Evolutionary conservation across 1,139 yeast genomes (phyloP).

Genomic region (Wickerhamomyces sp.): DNA sequence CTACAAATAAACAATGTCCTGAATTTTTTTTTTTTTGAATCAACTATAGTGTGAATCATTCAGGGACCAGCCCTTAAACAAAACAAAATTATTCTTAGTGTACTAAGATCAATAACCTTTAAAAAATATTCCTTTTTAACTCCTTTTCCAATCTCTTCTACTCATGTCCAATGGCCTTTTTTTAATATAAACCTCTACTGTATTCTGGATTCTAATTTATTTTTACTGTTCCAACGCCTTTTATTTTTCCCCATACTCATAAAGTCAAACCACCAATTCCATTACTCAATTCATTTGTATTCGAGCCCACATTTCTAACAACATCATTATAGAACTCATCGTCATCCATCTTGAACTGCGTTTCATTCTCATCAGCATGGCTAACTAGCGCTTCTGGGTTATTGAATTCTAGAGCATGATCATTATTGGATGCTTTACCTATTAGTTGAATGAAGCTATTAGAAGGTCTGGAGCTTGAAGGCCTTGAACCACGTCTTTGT

Average conservation of each 20-base stretch:
- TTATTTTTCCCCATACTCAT: neutral
- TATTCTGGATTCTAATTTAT: neutral
- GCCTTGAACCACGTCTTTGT: constrained; percentile 56
- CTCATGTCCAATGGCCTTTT: too few relatives aligned
- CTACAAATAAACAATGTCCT: too few relatives aligned
- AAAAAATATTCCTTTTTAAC: neutral
- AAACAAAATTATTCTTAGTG: neutral
- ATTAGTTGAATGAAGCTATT: neutral
- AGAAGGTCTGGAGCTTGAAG: constrained; percentile 39
- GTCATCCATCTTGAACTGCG: constrained; percentile 25
- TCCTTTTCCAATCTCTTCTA: too few relatives aligned
- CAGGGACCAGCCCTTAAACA: neutral
- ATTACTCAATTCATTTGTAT: neutral
- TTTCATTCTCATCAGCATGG: constrained; percentile 15
- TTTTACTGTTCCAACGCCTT: too few relatives aligned
- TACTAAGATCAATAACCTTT: neutral
- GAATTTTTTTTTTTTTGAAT: neutral
- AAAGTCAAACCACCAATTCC: neutral
- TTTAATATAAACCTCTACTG: too few relatives aligned
- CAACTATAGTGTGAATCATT: too few relatives aligned
- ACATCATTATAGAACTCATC: constrained; percentile 7
- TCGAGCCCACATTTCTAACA: neutral
- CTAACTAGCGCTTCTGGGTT: constrained; percentile 4
- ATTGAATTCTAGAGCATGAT: constrained; percentile 1
- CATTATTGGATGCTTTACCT: neutral